These are phyloP conservation scores for Stagonosporopsis chrysanthemi DNA, from an alignment of 2,329 filamentous ascomycete species.

Conservation along the genomic window DNA sequence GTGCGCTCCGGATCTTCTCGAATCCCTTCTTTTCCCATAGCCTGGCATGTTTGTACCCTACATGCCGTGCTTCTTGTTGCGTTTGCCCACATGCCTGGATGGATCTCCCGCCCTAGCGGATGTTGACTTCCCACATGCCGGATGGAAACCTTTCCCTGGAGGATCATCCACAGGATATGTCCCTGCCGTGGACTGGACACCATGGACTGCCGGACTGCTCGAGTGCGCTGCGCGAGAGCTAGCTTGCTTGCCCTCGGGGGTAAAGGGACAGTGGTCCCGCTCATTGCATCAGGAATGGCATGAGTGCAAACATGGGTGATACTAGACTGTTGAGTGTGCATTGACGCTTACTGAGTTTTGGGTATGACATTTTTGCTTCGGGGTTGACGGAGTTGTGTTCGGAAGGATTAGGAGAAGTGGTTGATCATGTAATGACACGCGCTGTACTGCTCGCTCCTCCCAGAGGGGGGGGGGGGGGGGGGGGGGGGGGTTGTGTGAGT, in stretches of 20 bases:
- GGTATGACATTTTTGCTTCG: conserved; percentile 23
- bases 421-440: conserved; percentile 7
- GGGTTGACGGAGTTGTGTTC: background rate
- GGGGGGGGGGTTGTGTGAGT: no score
- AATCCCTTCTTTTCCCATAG: conserved; percentile 27
- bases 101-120: conserved; percentile 37
- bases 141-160: conserved; percentile 34
- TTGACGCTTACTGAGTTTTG: conserved; percentile 23
- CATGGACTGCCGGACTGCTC: conserved; percentile 27
- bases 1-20: conserved; percentile 29
- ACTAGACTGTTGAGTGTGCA: conserved; percentile 31
- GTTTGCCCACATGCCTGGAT: conserved; percentile 29
- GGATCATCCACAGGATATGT: conserved; percentile 31
- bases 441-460: background rate
- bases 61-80: conserved; percentile 34
- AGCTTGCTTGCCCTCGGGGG: conserved; percentile 17
- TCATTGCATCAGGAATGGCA: conserved; percentile 38
- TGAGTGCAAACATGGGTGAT: conserved; percentile 33
- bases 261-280: conserved; percentile 31
- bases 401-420: background rate
- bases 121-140: conserved; percentile 32
- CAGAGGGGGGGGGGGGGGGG: no score
- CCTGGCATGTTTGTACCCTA: conserved; percentile 29
- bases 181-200: conserved; percentile 36
- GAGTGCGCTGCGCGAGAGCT: conserved; percentile 31